Evolutionary conservation across 345 rosid species (phyloP), one percentile per base, ranked within the genome.

Genomic region (Salix suchowensis): DNA sequence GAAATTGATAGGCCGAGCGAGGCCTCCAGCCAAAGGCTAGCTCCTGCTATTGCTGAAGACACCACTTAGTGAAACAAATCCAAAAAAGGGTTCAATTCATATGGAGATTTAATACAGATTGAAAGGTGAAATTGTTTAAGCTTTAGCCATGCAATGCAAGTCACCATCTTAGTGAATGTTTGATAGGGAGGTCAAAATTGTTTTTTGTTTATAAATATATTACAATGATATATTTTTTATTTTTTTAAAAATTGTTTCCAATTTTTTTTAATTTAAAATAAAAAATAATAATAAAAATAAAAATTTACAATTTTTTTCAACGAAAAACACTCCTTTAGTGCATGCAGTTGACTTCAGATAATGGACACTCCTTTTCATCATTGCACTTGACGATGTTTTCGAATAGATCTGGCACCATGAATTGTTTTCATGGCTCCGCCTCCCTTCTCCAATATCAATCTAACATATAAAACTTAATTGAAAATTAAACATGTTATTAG

Each of bases 371-470:
- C 64, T 74, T 83, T 54, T 74, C 52, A 39, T 44, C 58, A 23
- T 2, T 11, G 39, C 64, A 68, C 12, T 82, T 76, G 69, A 21
- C 75, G 23, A 82, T 72, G 84, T 76, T 70, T 81, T 80, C 75
- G 78, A 78, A 75, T 80, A 26, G 26, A 76, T 75, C 34, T 68
- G 46, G 79, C 81, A 73, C 70, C 74, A 74, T 72, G 67, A 83
- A 79, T 77, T 39, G 46, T 18, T 60, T 7, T 6, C 28, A 12
- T 65, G n/a, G 66, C 15, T 36, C 64, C 28, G n/a, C 3, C 73
- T 40, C 55, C 67, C 50, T 46, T 46, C 44, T 40, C 44, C 44
- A 40, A 1, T 82, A 87, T 80, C 85, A 86, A 34, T 5, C 37
- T 34, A 34, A 34, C 37, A 2, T 24, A 24, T 24, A 24, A 32